Base-by-base conservation (phyloP, 495 filamentous ascomycete genomes). In the Penicilliopsis zonata region DNA sequence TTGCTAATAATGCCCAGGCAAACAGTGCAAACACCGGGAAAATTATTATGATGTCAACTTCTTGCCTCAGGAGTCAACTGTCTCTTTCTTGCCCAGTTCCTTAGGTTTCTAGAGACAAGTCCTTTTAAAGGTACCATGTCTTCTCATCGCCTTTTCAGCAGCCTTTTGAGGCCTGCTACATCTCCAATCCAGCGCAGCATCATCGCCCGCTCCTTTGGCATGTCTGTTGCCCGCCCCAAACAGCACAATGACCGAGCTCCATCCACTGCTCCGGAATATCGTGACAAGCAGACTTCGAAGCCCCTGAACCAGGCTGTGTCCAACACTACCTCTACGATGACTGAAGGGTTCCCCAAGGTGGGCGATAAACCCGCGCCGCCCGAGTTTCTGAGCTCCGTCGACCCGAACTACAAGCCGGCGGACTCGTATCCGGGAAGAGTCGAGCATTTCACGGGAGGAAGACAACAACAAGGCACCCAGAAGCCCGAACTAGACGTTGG, bases 401-500 rank as follows among this genome's bases (percentile, higher is more conserved):
- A 78, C 37, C 60, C 66, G 13, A 54, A 69, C 38, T 78, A 67
- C 50, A 49, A 44, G 13, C 73, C 75, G 2, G 68, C 65, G 33
- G 74, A 80, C 44, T 63, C 70, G 0, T 65, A 71, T 28, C 69
- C 72, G 6, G 71, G 69, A 38, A 66, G 60, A 36, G 61, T 70
- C n/a, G 73, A 78, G 45, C 61, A 70, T 31, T 75, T 74, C 62
- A 79, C 71, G 0, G 76, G 74, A 8, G 72, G 69, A 15, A 65
- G 67, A 3, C 73, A 77, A 46, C 47, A 64, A 28, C 58, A 50
- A 3, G 61, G 67, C 1, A 39, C 48, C 5, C 69, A 67, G 31
- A 60, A 63, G 35, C 54, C 63, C n/a, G 90, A 95, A 36, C 69
- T 96, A 30, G 81, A 61, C 3, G 86, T 96, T 36, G 90, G 90